Percentiles rank a stretch among this genome's conserved stretches.
These are phyloP conservation scores for Scortechinia acanthostroma DNA, from an alignment of 2,329 filamentous ascomycete species.

Conservation along the genomic window DNA sequence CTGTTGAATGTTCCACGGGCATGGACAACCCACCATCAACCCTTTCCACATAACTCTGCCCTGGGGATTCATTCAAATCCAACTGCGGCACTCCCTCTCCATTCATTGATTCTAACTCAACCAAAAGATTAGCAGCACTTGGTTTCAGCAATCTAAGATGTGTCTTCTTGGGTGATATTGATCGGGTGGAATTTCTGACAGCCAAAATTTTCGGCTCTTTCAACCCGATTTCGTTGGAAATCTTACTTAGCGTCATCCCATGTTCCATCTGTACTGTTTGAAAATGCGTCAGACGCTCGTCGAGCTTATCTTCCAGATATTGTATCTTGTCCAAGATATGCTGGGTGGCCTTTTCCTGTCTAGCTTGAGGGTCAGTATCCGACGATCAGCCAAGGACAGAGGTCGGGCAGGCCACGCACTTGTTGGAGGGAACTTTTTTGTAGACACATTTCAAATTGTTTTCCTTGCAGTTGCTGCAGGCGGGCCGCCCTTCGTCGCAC, in stretches of 20 bases:
- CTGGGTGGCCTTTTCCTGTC: slow-evolving; percentile 1
- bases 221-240: not conserved
- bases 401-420: too few species aligned
- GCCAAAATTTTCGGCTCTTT: not conserved
- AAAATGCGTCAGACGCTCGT: not conserved
- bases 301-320: not conserved
- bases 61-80: too few species aligned
- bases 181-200: not conserved
- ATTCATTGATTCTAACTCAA: not conserved
- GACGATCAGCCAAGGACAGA: too few species aligned
- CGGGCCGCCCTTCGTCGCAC: not conserved
- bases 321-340: not conserved
- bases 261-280: not conserved
- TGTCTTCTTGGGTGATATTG: not conserved
- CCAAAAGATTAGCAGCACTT: not conserved
- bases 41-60: too few species aligned
- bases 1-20: not conserved
- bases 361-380: too few species aligned
- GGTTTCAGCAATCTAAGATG: not conserved
- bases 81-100: not conserved
- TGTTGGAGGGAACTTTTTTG: not conserved
- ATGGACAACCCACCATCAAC: not conserved
- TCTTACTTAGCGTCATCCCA: not conserved
- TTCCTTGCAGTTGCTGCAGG: slow-evolving; percentile 1
- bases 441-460: not conserved